A percentile compares a stretch with the other conserved stretches of the same genome.
phyloP scores from a whole-genome alignment of 108 stramenopile species.

The Fragilaria radians region DNA sequence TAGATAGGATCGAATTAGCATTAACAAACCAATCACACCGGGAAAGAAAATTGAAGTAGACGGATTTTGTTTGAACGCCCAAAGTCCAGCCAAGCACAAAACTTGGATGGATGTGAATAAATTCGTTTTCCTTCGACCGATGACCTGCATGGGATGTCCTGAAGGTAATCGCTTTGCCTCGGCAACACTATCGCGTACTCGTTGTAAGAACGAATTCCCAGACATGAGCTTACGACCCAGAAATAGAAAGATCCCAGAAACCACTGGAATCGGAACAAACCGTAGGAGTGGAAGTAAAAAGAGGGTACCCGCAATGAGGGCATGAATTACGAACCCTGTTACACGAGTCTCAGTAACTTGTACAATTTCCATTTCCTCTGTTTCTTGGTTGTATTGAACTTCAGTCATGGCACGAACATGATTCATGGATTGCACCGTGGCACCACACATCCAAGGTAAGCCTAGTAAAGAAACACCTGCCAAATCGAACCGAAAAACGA shows the following conservation, averaged over 20 bases:
- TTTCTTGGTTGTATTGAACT: slow-evolving; percentile 65
- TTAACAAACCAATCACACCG: slow-evolving; percentile 85
- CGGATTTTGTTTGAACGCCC: slow-evolving; percentile 85
- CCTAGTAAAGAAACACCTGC: slow-evolving; percentile 74
- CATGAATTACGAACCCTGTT: slow-evolving; percentile 89
- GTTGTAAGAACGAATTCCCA: slow-evolving; percentile 72
- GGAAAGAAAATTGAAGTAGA: slow-evolving; percentile 95
- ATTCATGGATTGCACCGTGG: slow-evolving; percentile 93
- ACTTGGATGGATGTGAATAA: slow-evolving; percentile 60
- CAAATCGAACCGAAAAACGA: too few relatives aligned
- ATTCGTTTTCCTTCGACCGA: slow-evolving; percentile 70
- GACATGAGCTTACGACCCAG: slow-evolving; percentile 84
- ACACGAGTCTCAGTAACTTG: slow-evolving; percentile 84
- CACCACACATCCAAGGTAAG: slow-evolving; percentile 98
- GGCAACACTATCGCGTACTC: slow-evolving; percentile 59
- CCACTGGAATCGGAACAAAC: slow-evolving; percentile 88
- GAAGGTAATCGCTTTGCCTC: slow-evolving; percentile 50
- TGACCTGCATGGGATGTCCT: slow-evolving; percentile 59
- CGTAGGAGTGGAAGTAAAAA: slow-evolving; percentile 69
- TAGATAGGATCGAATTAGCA: slow-evolving; percentile 68
- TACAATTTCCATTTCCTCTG: slow-evolving; percentile 64
- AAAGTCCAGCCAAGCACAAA: slow-evolving; percentile 71
- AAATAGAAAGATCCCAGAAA: slow-evolving; percentile 92
- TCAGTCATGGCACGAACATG: slow-evolving; percentile 87
- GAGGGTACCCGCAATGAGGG: slow-evolving; percentile 76